These are phyloP conservation scores for Neckera pumila DNA, from an alignment of 225 moss, liverwort and hornwort species.

Conservation along the genomic window DNA sequence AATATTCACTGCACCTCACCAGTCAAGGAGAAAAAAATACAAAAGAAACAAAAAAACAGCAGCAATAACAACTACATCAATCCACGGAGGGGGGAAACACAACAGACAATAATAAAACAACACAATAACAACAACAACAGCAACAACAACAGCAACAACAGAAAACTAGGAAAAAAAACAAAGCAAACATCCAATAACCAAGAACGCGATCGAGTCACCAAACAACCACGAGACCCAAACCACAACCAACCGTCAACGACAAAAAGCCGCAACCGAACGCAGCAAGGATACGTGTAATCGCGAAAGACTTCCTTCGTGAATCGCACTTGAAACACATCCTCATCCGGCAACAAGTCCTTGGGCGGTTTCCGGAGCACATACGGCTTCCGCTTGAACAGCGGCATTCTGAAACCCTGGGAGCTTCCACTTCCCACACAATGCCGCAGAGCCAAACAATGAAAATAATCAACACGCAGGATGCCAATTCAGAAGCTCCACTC, in stretches of 20 bases:
- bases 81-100: neutral
- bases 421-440: conserved; percentile 1
- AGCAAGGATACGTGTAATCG: conserved; percentile 88
- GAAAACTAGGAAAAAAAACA: neutral
- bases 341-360: conserved; percentile 66
- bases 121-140: neutral
- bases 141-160: neutral
- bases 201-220: neutral
- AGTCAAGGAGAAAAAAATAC: conserved; percentile 27
- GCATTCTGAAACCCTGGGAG: conserved; percentile 56
- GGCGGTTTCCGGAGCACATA: conserved; percentile 68
- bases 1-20: conserved; percentile 49
- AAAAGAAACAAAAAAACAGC: neutral
- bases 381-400: conserved; percentile 89
- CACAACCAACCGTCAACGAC: neutral
- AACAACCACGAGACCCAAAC: neutral
- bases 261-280: neutral
- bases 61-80: neutral
- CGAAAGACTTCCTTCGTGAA: conserved; percentile 92
- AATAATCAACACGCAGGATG: neutral
- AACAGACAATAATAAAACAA: neutral
- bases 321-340: conserved; percentile 93
- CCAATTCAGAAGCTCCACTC: neutral
- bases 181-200: neutral
- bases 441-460: neutral